Evolutionary conservation across 495 filamentous ascomycete genomes (phyloP), one percentile per base, ranked within the genome.

Genomic region (Tuber brumale): DNA sequence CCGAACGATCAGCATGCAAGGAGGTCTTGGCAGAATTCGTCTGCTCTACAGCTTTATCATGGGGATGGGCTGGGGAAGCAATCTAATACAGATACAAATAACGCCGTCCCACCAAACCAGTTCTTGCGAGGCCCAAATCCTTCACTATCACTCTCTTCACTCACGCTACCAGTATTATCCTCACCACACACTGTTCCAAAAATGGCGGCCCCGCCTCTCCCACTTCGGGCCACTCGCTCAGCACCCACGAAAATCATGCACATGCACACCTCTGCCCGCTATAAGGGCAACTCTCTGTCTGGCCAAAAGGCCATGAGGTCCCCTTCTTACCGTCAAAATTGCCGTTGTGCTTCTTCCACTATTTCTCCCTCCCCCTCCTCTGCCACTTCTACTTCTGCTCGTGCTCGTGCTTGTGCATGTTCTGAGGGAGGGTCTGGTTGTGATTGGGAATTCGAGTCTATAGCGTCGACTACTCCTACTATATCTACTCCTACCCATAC

Each of bases 1-100:
- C 79, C 79, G 72, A 77, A 72, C 74, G 81, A 82, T 82, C 81
- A 73, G 31, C 31, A 82, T 82, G 80, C 80, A 82, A 82, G 80
- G 81, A 80, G 76, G 57, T 76, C 77, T 78, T 80, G 78, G 78
- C 72, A 66, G 3, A 18, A 35, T 66, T 66, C 27, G 27, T 3
- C 57, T 66, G 27, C 57, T 27, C 73, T 75, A 27, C 72, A 75
- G 76, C 44, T 43, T 70, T 77, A 76, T 57, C 72, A 66, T 57
- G 27, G 8, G 3, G 51, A 27, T 57, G 23, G 51, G 51, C 51
- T 27, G n/a, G n/a, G n/a, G 23, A 14, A 57, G 57, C 57, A 31
- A 27, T 66, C 57, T 66, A 35, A 66, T 35, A 16, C 27, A 35
- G 27, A 66, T 66, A 66, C 57, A 66, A 35, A 66, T 66, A 66